Evolutionary conservation across 768 basidiomycete genomes (phyloP).

Genomic region (Scleroderma bovista): DNA sequence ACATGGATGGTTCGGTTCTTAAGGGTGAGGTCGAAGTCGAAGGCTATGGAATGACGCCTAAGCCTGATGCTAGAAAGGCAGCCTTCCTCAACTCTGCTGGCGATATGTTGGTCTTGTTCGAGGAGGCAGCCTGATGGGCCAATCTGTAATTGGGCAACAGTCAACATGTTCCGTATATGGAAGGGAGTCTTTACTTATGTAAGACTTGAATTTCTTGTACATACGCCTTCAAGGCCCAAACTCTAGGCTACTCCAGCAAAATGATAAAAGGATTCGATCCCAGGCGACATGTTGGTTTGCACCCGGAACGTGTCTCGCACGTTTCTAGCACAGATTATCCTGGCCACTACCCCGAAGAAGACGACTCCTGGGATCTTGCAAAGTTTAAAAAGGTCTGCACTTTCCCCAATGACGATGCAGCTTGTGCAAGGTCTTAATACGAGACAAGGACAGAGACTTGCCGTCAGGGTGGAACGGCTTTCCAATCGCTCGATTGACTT

Average conservation of each 20-base stretch:
- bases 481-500: constrained; percentile 87
- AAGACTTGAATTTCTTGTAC: no score
- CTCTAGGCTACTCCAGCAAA: not conserved
- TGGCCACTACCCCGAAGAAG: constrained; percentile 80
- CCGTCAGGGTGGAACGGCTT: constrained; percentile 69
- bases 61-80: no score
- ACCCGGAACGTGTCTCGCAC: constrained; percentile 66
- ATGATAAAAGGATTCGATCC: constrained; percentile 28
- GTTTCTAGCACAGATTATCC: constrained; percentile 90
- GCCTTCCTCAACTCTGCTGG: no score
- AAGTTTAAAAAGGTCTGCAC: constrained; percentile 68
- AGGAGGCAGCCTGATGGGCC: no score
- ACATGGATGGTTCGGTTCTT: no score
- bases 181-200: no score
- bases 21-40: no score
- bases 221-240: no score
- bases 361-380: constrained; percentile 76
- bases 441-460: constrained; percentile 53
- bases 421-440: constrained; percentile 4
- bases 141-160: no score
- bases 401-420: not conserved
- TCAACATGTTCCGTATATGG: no score
- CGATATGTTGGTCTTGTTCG: no score
- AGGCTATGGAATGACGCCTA: no score
- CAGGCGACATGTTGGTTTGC: constrained; percentile 58